These are phyloP conservation scores for Amniculicola lignicola DNA, from an alignment of 495 filamentous ascomycete species.

Conservation along the genomic window DNA sequence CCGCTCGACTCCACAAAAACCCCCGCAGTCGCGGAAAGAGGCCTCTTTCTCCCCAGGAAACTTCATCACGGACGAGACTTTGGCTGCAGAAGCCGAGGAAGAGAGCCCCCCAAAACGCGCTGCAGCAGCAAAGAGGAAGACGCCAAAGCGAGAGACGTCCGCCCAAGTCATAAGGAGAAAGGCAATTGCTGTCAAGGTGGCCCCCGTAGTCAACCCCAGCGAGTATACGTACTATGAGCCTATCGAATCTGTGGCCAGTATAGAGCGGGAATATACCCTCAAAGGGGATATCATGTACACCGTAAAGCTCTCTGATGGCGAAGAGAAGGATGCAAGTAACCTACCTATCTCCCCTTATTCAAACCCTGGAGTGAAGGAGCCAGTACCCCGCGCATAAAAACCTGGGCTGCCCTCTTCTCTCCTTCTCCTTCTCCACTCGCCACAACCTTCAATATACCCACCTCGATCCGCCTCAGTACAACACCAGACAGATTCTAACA, in stretches of 20 bases:
- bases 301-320: constrained; percentile 35
- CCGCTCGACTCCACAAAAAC: too few species aligned
- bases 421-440: too few species aligned
- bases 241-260: constrained; percentile 31
- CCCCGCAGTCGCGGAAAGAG: constrained; percentile 1
- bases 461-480: too few species aligned
- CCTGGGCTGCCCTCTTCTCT: neutral
- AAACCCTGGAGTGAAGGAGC: too few species aligned
- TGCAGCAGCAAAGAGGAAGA: too few species aligned
- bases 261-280: constrained; percentile 21
- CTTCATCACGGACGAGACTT: constrained; percentile 22
- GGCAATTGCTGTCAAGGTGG: constrained; percentile 19
- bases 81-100: neutral
- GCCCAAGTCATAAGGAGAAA: neutral
- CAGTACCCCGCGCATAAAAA: too few species aligned
- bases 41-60: constrained; percentile 14
- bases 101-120: neutral
- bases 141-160: too few species aligned
- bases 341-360: too few species aligned
- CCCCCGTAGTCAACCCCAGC: constrained; percentile 13
- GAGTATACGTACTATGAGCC: constrained; percentile 30
- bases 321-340: constrained; percentile 37
- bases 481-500: too few species aligned
- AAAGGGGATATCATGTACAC: constrained; percentile 31
- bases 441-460: too few species aligned